Evolutionary conservation across 495 filamentous ascomycete species (phyloP).

Genomic region (Penicillium maclennaniae): DNA sequence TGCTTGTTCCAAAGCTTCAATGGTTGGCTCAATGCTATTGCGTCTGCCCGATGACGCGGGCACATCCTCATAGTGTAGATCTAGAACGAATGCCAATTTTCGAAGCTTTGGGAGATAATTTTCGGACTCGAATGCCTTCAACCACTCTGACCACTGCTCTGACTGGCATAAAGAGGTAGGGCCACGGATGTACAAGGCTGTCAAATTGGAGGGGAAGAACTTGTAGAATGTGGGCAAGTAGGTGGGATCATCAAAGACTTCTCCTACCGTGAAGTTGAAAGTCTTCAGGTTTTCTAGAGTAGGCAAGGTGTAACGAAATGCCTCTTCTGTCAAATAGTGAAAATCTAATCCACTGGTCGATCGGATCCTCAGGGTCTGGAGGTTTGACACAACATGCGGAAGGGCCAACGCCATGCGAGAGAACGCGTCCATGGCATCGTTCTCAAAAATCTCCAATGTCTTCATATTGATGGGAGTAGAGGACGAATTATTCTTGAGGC

Average conservation of each 20-base stretch:
- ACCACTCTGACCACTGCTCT: slow-evolving; percentile 19
- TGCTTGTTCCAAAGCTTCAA: slow-evolving; percentile 9
- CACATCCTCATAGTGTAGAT: slow-evolving; percentile 13
- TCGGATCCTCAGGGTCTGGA: slow-evolving; percentile 16
- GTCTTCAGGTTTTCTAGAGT: slow-evolving; percentile 16
- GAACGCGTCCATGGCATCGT: slow-evolving; percentile 23
- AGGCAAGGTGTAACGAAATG: slow-evolving; percentile 10
- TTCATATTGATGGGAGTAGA: slow-evolving; percentile 5
- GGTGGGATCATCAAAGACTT: slow-evolving; percentile 16
- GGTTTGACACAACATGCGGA: slow-evolving; percentile 20
- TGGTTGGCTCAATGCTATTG: slow-evolving; percentile 3
- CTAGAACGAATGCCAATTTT: slow-evolving; percentile 19
- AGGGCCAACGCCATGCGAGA: slow-evolving; percentile 18
- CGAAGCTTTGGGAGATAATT: slow-evolving; percentile 19
- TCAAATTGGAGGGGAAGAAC: slow-evolving; percentile 16
- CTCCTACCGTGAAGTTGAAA: slow-evolving; percentile 21
- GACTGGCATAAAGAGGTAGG: slow-evolving; percentile 17
- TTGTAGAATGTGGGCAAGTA: slow-evolving; percentile 15
- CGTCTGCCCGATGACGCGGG: background rate
- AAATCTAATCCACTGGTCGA: slow-evolving; percentile 21
- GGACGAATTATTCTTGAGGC: slow-evolving; percentile 10
- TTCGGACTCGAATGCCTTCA: slow-evolving; percentile 9
- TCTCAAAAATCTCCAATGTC: slow-evolving; percentile 24
- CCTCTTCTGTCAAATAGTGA: slow-evolving; percentile 1
- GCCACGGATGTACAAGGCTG: slow-evolving; percentile 20